Evolutionary conservation across 2,329 filamentous ascomycete genomes (phyloP).

Genomic region (Didymella arachidicola): DNA sequence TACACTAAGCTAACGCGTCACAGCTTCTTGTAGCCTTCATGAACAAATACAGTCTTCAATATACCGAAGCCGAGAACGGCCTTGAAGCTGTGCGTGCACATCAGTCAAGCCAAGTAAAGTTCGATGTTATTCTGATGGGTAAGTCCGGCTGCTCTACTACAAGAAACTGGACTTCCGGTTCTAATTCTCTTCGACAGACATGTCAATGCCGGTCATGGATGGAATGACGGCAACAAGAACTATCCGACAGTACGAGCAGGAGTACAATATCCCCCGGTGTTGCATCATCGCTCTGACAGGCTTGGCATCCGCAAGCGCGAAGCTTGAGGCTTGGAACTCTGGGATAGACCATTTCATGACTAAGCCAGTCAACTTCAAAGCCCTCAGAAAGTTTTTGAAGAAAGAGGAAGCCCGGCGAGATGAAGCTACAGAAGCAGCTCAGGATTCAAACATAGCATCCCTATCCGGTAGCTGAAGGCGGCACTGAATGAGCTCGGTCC

Average conservation of each 20-base stretch:
- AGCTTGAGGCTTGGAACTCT: slow-evolving; percentile 39
- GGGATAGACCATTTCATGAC: slow-evolving; percentile 46
- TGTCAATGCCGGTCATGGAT: slow-evolving; percentile 51
- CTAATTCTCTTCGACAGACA: slow-evolving; percentile 27
- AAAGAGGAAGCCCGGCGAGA: slow-evolving; percentile 14
- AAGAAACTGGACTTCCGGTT: not conserved
- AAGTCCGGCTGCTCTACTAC: not conserved
- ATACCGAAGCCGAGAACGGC: slow-evolving; percentile 44
- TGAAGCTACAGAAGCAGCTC: not conserved
- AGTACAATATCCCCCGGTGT: slow-evolving; percentile 23
- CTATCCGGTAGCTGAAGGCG: not conserved
- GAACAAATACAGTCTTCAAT: slow-evolving; percentile 35
- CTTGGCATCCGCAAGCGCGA: slow-evolving; percentile 34
- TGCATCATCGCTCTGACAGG: slow-evolving; percentile 44
- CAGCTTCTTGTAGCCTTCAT: slow-evolving; percentile 46
- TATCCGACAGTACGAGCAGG: slow-evolving; percentile 43
- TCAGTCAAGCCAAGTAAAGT: slow-evolving; percentile 21
- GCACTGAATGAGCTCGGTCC: not conserved
- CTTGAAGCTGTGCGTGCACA: slow-evolving; percentile 43
- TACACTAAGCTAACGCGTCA: slow-evolving; percentile 12
- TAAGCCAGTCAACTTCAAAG: slow-evolving; percentile 43
- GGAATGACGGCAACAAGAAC: slow-evolving; percentile 46
- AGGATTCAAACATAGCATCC: not conserved
- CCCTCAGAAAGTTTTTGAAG: slow-evolving; percentile 31
- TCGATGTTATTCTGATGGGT: slow-evolving; percentile 47